These are phyloP conservation scores for Entomophthora muscae DNA, from an alignment of 371 early-diverging fungal species.

Conservation along the genomic window DNA sequence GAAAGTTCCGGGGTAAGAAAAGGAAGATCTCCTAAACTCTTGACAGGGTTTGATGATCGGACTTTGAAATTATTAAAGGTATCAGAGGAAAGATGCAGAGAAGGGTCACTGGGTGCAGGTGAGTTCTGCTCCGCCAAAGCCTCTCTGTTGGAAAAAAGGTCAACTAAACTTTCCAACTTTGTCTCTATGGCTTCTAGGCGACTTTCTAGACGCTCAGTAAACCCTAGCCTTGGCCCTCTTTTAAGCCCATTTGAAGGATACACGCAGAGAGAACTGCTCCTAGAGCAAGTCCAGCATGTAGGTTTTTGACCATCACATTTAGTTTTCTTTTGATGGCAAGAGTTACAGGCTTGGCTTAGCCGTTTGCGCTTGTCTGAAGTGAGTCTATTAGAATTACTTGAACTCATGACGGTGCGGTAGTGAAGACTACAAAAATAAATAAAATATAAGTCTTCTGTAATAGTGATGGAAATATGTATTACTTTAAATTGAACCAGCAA, in stretches of 20 bases:
- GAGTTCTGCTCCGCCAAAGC: neutral
- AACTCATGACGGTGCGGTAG: too few relatives aligned
- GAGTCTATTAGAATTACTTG: neutral
- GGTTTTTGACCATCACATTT: conserved; percentile 46
- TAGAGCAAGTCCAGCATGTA: conserved; percentile 57
- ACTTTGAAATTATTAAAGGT: neutral
- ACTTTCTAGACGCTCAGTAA: conserved; percentile 51
- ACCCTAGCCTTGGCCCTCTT: conserved; percentile 65
- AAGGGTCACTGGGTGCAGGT: too few relatives aligned
- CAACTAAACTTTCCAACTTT: conserved; percentile 11
- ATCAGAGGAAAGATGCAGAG: neutral
- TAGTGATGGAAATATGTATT: too few relatives aligned
- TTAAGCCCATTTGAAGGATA: conserved; percentile 55
- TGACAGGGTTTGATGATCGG: neutral
- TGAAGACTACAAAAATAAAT: too few relatives aligned
- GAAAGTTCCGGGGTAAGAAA: conserved; percentile 28
- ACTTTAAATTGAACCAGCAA: too few relatives aligned
- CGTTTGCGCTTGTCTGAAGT: conserved; percentile 30
- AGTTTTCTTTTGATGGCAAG: conserved; percentile 63
- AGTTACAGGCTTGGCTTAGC: conserved; percentile 62
- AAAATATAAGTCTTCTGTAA: too few relatives aligned
- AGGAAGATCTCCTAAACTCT: neutral
- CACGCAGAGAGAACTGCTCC: conserved; percentile 39
- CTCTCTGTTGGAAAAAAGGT: neutral
- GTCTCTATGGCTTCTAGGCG: conserved; percentile 42